phyloP scores from a whole-genome alignment of 2,329 filamentous ascomycete genomes.

The Calonectria henricotiae region DNA sequence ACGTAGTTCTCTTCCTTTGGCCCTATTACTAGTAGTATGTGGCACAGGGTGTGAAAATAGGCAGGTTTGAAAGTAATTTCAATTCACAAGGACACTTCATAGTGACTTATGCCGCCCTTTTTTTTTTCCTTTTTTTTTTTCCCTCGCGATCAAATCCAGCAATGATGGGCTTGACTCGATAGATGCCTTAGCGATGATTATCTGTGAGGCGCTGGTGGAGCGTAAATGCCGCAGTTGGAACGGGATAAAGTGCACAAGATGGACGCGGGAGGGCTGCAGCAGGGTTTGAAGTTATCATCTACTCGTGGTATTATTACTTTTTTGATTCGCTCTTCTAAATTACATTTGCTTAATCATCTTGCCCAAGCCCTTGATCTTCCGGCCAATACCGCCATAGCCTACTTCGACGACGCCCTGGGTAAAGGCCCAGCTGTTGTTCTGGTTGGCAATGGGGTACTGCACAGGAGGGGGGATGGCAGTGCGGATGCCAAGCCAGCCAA shows the following conservation, averaged over 20 bases:
- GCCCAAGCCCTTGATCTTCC: slow-evolving; percentile 61
- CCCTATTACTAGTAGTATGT: background rate
- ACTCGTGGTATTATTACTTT: slow-evolving; percentile 1
- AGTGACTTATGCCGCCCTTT: no score
- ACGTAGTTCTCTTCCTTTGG: background rate
- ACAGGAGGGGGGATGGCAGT: slow-evolving; percentile 87
- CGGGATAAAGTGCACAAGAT: no score
- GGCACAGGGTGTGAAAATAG: slow-evolving; percentile 6
- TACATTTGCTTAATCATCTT: slow-evolving; percentile 65
- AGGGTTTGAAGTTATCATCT: background rate
- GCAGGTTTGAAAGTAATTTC: slow-evolving; percentile 34
- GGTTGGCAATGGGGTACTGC: slow-evolving; percentile 84
- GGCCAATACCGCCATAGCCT: slow-evolving; percentile 67
- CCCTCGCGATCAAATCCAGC: no score
- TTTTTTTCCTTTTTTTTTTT: no score
- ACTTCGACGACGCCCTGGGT: slow-evolving; percentile 74
- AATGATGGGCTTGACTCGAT: no score
- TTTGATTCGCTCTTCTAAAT: slow-evolving; percentile 1
- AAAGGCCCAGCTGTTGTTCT: slow-evolving; percentile 77
- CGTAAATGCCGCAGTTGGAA: no score
- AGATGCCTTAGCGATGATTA: no score
- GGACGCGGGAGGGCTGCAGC: no score
- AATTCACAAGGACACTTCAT: background rate
- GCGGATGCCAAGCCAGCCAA: slow-evolving; percentile 73
- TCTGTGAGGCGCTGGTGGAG: no score